Evolutionary conservation across 2,329 filamentous ascomycete species (phyloP), one percentile per base, ranked within the genome.

Genomic region (Mariannaea sp.): DNA sequence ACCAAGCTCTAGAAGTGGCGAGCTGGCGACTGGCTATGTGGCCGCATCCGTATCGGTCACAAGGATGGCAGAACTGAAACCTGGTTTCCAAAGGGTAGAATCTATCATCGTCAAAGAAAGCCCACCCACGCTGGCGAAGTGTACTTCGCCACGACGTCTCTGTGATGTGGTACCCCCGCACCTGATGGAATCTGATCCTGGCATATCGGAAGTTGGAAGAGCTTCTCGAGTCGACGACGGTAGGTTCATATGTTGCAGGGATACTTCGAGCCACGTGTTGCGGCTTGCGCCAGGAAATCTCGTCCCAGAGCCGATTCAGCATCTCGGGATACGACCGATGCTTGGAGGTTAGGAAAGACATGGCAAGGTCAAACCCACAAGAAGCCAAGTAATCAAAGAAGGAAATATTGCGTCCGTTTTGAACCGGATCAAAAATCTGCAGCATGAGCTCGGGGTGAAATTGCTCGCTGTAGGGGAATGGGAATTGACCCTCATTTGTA

Each of bases 81-180:
- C 29, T 30, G 5, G 4, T 5, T 6, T 30, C 29, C 4, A 5
- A 4, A 4, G 29, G 29, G 29, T 30, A 30, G 13, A 30, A 30
- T 4, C 13, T 30, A 12, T 10, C 4, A n/a, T 4, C 17, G 4
- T 55, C 52, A 3, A 57, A 49, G 24, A 57, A 38, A 1, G 43
- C 42, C 55, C 55, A 55, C 5, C 51, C 52, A 1, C 42, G 55
- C 14, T 57, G 55, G 1, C 47, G 51, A 40, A 41, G 48, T 33
- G 48, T 42, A 5, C 55, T 48, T 9, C 45, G 33, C 17, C 29
- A 55, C 1, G 55, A 46, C 4, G 19, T 9, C 1, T 32, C 16
- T 4, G 29, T 20, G 20, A 13, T 2, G 16, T 19, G 4, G 7
- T 3, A 27, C 3, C 3, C 19, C 16, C 9, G 29, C 9, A 27